Percentiles rank a stretch among this genome's conserved stretches.
phyloP scores from a whole-genome alignment of 116 monocot species.

The Papilionanthe hybrid region DNA sequence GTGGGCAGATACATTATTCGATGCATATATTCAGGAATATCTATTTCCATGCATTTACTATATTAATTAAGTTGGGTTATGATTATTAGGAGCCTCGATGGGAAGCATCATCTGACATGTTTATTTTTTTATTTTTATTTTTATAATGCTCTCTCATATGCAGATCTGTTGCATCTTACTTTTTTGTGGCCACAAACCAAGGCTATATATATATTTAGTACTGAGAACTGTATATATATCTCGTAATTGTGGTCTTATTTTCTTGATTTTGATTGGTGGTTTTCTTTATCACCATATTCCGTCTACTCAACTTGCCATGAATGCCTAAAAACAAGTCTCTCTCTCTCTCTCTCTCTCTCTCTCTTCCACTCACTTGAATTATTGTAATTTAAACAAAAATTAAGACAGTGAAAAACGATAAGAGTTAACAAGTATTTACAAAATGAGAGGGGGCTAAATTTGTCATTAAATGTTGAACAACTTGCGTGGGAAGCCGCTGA shows the following conservation, averaged over 20 bases:
- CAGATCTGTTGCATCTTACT: not conserved
- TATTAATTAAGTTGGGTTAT: not conserved
- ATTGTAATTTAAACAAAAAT: too few species aligned
- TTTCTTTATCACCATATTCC: not conserved
- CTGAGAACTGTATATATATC: not conserved
- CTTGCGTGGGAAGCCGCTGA: too few species aligned
- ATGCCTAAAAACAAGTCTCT: too few species aligned
- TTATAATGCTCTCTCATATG: not conserved
- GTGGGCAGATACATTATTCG: not conserved
- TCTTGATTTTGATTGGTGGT: not conserved
- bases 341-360: too few species aligned
- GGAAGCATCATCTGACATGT: not conserved
- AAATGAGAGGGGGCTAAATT: too few species aligned
- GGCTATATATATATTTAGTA: not conserved
- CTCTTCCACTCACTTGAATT: too few species aligned
- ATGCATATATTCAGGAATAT: not conserved
- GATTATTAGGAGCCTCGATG: not conserved
- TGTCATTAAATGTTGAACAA: too few species aligned
- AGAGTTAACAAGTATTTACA: too few species aligned
- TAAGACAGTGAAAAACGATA: too few species aligned
- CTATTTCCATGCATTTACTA: conserved; percentile 1
- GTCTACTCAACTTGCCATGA: too few species aligned
- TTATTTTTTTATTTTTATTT: too few species aligned
- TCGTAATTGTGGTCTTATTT: not conserved
- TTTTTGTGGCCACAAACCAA: not conserved